Percentiles rank a stretch among this genome's conserved stretches.
phyloP scores from a whole-genome alignment of 805 yeast genomes.

The Suhomyces tanzawaensis region DNA sequence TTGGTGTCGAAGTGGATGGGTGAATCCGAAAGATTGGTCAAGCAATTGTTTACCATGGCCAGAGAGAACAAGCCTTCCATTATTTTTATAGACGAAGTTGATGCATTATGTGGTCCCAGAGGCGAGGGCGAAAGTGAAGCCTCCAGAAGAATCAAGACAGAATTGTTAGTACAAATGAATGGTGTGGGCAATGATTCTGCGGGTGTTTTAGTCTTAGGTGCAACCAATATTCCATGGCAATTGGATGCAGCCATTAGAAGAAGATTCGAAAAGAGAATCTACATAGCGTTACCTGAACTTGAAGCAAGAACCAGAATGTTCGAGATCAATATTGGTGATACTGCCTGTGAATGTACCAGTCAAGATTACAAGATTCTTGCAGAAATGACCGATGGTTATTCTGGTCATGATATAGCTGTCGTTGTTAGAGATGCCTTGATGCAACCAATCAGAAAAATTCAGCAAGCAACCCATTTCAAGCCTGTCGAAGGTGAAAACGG shows the following conservation, averaged over 20 bases:
- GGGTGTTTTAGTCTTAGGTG: conserved; percentile 94
- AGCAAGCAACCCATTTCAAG: conserved; percentile 93
- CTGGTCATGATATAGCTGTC: conserved; percentile 96
- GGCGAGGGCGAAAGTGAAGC: conserved; percentile 99
- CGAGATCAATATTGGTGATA: conserved; percentile 85
- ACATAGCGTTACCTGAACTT: conserved; percentile 91
- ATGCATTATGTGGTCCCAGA: conserved; percentile 95
- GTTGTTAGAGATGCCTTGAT: conserved; percentile 95
- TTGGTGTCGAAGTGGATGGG: conserved; percentile 99
- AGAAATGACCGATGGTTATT: conserved; percentile 93
- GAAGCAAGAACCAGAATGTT: conserved; percentile 93
- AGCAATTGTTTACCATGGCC: conserved; percentile 93
- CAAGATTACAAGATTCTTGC: conserved; percentile 79
- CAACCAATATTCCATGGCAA: conserved; percentile 99
- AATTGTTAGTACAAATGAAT: conserved; percentile 94
- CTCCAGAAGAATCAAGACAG: conserved; percentile 92
- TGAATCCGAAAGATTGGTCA: conserved; percentile 92
- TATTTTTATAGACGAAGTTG: conserved; percentile 96
- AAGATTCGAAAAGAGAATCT: conserved; percentile 92
- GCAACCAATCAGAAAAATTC: conserved; percentile 97
- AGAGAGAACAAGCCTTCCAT: conserved; percentile 94
- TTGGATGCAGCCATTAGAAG: conserved; percentile 96
- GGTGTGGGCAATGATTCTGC: conserved; percentile 95
- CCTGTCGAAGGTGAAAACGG: conserved; percentile 46
- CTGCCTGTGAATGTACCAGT: conserved; percentile 74